A percentile compares a stretch with the other conserved stretches of the same genome.
Evolutionary conservation across 352 stramenopile genomes (phyloP).

Genomic region (Pythium apleroticum): DNA sequence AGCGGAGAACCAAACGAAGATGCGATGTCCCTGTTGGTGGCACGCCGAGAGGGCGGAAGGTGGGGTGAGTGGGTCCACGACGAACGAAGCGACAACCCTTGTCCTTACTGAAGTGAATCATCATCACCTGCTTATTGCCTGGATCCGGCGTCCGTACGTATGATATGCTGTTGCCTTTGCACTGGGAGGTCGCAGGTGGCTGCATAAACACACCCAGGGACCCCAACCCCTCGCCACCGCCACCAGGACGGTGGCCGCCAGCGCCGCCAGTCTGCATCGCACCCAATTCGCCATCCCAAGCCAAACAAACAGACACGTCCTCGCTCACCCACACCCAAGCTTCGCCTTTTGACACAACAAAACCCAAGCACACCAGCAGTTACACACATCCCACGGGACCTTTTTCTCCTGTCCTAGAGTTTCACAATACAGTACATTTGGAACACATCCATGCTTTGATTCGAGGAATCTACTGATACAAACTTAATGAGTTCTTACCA

Average conservation of each 20-base stretch:
- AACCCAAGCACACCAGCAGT: not conserved
- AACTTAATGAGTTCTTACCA: not conserved
- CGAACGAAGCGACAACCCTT: not conserved
- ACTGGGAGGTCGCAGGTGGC: not conserved
- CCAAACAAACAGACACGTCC: not conserved
- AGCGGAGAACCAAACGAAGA: not conserved
- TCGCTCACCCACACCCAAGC: not conserved
- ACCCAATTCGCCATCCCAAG: not conserved
- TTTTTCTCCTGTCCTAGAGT: not conserved
- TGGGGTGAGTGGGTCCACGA: not conserved
- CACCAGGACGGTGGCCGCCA: too few species aligned
- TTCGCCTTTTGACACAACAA: not conserved
- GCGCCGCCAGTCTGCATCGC: not conserved
- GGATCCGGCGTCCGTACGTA: not conserved
- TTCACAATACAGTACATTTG: not conserved
- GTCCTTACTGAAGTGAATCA: slow-evolving; percentile 2
- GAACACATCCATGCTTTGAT: too few species aligned
- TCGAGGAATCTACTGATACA: not conserved
- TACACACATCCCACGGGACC: not conserved
- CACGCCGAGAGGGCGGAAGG: not conserved
- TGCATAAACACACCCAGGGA: not conserved
- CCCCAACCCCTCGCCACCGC: not conserved
- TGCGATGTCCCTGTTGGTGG: not conserved
- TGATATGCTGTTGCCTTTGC: not conserved
- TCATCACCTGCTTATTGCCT: not conserved